These are phyloP conservation scores for Echria macrotheca DNA, from an alignment of 495 filamentous ascomycete species.

Conservation along the genomic window DNA sequence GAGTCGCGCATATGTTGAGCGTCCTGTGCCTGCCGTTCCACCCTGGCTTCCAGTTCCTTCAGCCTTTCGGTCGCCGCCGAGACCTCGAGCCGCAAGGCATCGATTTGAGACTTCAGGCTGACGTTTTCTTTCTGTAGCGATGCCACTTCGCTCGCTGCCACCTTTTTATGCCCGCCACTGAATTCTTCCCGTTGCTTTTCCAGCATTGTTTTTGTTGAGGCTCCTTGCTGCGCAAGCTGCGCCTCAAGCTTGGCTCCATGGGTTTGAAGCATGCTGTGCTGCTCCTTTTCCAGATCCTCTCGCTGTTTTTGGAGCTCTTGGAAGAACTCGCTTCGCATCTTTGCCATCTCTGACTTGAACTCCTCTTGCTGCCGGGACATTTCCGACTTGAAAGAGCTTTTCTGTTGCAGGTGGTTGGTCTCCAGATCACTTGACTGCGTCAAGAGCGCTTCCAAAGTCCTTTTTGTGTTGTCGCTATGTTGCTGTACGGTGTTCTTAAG, in stretches of 20 bases:
- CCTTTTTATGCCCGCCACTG: background rate
- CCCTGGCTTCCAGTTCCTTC: background rate
- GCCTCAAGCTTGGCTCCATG: too few species aligned
- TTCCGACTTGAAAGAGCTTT: background rate
- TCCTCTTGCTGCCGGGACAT: background rate
- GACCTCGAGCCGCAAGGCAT: background rate
- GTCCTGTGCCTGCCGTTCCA: background rate
- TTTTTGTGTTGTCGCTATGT: background rate
- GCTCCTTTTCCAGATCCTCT: background rate
- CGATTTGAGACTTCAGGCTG: background rate
- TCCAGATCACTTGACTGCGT: background rate
- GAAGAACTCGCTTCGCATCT: background rate
- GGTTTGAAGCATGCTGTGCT: too few species aligned
- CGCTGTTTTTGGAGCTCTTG: conserved; percentile 7
- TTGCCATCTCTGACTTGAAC: background rate
- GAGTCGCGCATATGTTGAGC: background rate
- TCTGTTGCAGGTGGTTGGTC: background rate
- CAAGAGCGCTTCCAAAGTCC: background rate
- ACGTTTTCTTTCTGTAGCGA: background rate
- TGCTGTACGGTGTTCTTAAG: conserved; percentile 1
- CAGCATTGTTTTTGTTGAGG: too few species aligned
- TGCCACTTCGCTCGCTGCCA: background rate
- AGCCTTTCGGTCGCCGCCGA: background rate
- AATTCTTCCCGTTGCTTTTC: background rate
- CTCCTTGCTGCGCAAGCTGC: too few species aligned